Evolutionary conservation across 345 rosid species (phyloP).

Genomic region (Dimocarpus longan): DNA sequence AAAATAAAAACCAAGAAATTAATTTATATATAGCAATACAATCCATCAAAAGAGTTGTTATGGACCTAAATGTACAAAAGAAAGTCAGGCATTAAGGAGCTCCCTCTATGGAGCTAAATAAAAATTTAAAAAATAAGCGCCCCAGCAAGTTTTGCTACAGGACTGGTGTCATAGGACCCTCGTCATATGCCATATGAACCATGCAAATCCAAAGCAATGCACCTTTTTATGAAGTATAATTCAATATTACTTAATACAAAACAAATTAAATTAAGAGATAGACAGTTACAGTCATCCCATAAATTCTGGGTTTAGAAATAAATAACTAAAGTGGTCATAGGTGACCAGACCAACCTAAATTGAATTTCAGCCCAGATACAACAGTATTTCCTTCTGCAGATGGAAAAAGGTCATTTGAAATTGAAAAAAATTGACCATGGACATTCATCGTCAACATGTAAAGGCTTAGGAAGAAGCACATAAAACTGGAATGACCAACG

Average conservation of each 20-base stretch:
- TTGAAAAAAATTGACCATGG: not conserved
- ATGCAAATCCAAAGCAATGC: not conserved
- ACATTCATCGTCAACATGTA: not conserved
- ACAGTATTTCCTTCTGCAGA: not conserved
- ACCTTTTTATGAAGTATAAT: not conserved
- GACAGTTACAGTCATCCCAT: not conserved
- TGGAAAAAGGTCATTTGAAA: not conserved
- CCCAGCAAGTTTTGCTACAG: not conserved
- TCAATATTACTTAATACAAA: not conserved
- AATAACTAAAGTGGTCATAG: not conserved
- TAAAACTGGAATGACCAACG: constrained; percentile 9
- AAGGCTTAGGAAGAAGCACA: not conserved
- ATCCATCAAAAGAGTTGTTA: not conserved
- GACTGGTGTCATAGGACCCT: not conserved
- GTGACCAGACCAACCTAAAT: not conserved
- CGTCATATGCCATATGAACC: not conserved
- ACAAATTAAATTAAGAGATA: not conserved
- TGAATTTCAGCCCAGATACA: not conserved
- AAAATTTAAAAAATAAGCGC: not conserved
- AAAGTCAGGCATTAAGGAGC: not conserved
- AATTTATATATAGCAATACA: not conserved
- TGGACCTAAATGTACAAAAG: not conserved
- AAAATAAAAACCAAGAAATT: too few relatives aligned
- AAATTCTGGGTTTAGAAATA: not conserved
- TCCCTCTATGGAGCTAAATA: not conserved